Base-by-base conservation (phyloP, 495 filamentous ascomycete genomes). In the Penicillium arizonense region DNA sequence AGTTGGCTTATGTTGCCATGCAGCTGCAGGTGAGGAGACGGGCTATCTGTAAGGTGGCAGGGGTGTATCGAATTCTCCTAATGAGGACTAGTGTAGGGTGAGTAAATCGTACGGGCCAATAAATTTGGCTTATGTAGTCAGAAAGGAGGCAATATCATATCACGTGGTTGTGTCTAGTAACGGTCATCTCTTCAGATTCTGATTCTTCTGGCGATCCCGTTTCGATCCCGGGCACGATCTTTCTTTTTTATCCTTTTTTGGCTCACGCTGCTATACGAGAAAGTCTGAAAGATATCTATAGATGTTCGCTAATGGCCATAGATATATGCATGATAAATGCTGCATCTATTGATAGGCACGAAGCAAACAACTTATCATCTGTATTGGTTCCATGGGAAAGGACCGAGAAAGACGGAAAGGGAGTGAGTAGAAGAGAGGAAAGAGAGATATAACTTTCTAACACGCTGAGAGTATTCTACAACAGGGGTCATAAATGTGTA, bases 221-320 rank as follows among this genome's bases (percentile, higher is more conserved):
- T 70, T 70, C 67, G 67, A 68, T 70, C 65, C 64, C 69, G 66
- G 69, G 67, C 59, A 70, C 53, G 69, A 72, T 67, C 67, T 72
- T 44, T 58, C 51, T 43, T 47, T 55, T 37, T 18, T 28, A 18
- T 6, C 5, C 21, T 1, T 10, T 23, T 10, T 3, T 23, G 12
- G 35, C 18, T 32, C 13, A 34, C 10, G 4, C 20, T 14, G 14
- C 26, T 36, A 24, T 42, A 35, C 20, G 18, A 18, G 18, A 18
- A 18, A 18, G 18, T 18, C 18, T 18, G 18, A 18, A 18, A 18
- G 18, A 18, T 18, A 18, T 18, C 18, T 1, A 18, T 1, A 18
- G 18, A 18, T 18, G 18, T 18, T 18, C 18, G 18, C 18, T 18
- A 18, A 18, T 1, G 18, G 18, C 18, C 18, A 18, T 18, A 18